Percentiles rank a stretch among this genome's conserved stretches.
Conservation (phyloP, 306 rosid species). For the Cucurbita ficifolia region DNA sequence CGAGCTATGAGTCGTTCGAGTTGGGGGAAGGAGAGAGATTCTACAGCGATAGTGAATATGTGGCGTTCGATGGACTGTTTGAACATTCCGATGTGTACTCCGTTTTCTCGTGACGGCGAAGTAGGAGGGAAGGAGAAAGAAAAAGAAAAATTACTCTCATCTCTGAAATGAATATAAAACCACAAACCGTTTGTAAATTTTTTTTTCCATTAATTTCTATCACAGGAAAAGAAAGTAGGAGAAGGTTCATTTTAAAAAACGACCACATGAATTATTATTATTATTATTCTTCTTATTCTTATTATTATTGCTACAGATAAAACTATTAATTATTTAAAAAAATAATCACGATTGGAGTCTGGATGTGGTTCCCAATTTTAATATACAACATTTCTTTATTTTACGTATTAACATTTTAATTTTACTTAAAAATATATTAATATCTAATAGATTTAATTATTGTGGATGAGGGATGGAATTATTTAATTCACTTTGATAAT, state of each 20-base stretch:
- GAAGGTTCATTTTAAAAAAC: not conserved
- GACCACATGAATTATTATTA: not conserved
- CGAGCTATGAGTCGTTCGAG: slow-evolving; percentile 52
- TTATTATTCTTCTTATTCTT: no score
- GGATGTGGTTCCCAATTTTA: not conserved
- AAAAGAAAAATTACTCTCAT: not conserved
- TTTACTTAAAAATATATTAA: no score
- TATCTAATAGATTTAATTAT: no score
- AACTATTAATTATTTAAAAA: not conserved
- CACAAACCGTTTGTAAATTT: not conserved
- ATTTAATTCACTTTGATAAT: no score
- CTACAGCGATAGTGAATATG: slow-evolving; percentile 20
- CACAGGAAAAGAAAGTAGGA: not conserved
- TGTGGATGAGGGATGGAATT: no score
- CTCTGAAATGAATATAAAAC: not conserved
- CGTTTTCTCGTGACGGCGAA: slow-evolving; percentile 59
- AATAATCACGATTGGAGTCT: not conserved
- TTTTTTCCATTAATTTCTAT: not conserved
- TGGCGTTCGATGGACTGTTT: slow-evolving; percentile 55
- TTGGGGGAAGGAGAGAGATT: slow-evolving; percentile 20
- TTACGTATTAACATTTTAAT: not conserved
- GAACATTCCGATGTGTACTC: slow-evolving; percentile 46
- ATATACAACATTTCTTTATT: not conserved
- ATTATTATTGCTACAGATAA: not conserved
- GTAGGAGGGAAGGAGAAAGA: not conserved